Evolutionary conservation across 148 eudicot species (phyloP), one percentile per base, ranked within the genome.

Genomic region (Fagopyrum tataricum): DNA sequence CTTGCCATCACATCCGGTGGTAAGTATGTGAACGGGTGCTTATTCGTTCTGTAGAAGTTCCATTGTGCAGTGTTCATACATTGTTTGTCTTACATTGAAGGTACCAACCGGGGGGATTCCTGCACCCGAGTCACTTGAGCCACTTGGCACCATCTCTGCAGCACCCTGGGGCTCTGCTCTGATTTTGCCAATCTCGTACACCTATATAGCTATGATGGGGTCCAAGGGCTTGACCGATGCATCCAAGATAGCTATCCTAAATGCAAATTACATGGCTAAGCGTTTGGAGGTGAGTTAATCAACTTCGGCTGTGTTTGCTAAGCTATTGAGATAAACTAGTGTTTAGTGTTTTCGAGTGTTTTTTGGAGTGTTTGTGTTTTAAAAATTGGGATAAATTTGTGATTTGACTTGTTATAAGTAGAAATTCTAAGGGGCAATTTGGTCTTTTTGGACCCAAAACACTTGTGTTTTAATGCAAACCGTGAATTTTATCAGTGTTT

Each of bases 121-220:
- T 13, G 87, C 83, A 46, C 91, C 98, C 9, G 93, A 95, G 18
- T 70, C 85, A 9, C 61, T 72, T 46, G 74, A 90, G 71, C 97
- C 98, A 8, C 88, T 95, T 42, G 98, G 98, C 78, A 83, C 93
- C 59, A 95, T 95, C 76, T 83, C 98, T 48, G 98, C 98, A 44
- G 98, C 98, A 39, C 98, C 98, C 37, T 95, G 97, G 97, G 98
- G 98, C 56, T 95, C 98, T 67, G 96, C 98, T 26, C 87, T 95
- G 43, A 95, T 95, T 79, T 78, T 95, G 80, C 98, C 98, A 5
- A 95, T 95, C 68, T 95, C 98, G 76, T 95, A 91, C 78, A 88
- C 91, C 76, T 95, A 95, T 82, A 95, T 95, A 80, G 88, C 93
- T 79, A 95, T 95, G 98, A 95, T 95, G 98, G 98, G 98, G 6